Evolutionary conservation across 176 grass and related monocot species (phyloP).

Genomic region (Calamus simplicifolius): DNA sequence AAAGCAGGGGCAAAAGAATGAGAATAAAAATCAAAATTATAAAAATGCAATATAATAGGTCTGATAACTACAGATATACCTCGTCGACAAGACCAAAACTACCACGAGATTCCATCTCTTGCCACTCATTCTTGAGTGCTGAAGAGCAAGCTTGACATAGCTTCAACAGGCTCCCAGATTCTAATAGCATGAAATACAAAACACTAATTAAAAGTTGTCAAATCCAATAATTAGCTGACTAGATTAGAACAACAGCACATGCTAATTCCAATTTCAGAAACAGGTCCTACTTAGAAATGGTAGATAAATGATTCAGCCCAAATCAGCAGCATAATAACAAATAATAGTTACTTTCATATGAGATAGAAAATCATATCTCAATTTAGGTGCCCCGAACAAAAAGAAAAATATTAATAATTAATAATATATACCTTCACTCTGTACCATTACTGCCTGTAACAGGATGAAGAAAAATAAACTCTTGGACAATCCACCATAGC

Average conservation of each 20-base stretch:
- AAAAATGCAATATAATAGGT: conserved; percentile 4
- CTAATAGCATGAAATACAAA: conserved; percentile 25
- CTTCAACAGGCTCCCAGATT: conserved; percentile 36
- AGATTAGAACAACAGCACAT: neutral
- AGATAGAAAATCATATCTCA: no score
- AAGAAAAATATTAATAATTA: no score
- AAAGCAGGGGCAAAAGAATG: conserved; percentile 6
- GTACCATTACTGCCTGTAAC: conserved; percentile 45
- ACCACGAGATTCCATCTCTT: conserved; percentile 27
- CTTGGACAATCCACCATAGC: conserved; percentile 42
- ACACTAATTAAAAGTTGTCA: neutral
- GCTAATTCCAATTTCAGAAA: no score
- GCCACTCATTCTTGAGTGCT: conserved; percentile 63
- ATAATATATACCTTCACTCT: conserved; percentile 45
- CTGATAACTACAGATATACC: conserved; percentile 32
- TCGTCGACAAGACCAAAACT: conserved; percentile 33
- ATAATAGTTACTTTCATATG: no score
- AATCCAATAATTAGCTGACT: neutral
- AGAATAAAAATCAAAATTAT: conserved; percentile 5
- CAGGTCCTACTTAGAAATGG: no score
- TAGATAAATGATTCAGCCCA: no score
- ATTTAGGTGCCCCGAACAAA: neutral
- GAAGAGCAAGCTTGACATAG: conserved; percentile 60
- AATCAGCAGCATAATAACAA: no score
- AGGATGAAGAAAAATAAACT: conserved; percentile 61